Percentiles rank a stretch among this genome's conserved stretches.
phyloP scores from a whole-genome alignment of 1,139 yeast genomes.

The Geotrichum klebahnii region DNA sequence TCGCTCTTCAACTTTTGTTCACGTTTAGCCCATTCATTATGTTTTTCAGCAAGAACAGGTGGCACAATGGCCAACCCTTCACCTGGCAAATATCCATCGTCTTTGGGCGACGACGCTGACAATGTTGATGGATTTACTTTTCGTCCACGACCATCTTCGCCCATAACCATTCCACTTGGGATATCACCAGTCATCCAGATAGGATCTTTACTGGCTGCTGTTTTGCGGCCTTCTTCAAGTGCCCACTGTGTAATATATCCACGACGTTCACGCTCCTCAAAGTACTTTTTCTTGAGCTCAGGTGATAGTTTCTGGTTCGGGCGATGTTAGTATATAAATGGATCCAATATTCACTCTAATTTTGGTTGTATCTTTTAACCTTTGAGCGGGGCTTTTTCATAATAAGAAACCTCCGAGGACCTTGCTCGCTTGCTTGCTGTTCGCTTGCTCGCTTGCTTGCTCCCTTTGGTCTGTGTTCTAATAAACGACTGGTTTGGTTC shows the following conservation, averaged over 20 bases:
- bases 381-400: background rate
- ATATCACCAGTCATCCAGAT: conserved; percentile 24
- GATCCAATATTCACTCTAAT: no score
- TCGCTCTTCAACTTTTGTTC: conserved; percentile 56
- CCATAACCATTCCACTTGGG: conserved; percentile 20
- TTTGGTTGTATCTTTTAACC: no score
- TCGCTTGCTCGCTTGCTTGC: no score
- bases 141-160: conserved; percentile 22
- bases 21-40: conserved; percentile 14
- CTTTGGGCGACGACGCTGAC: background rate
- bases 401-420: no score
- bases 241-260: conserved; percentile 19
- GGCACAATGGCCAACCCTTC: conserved; percentile 14
- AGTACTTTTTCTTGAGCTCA: conserved; percentile 73
- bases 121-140: background rate
- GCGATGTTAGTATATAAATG: background rate
- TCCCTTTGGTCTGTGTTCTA: background rate
- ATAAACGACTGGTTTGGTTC: background rate
- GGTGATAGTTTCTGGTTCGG: conserved; percentile 60
- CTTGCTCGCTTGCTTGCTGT: no score
- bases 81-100: background rate
- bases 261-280: conserved; percentile 52
- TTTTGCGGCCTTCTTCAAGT: conserved; percentile 15
- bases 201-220: conserved; percentile 19
- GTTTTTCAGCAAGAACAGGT: conserved; percentile 7